Evolutionary conservation across 2,329 filamentous ascomycete species (phyloP), one percentile per base, ranked within the genome.

Genomic region (Cercospora sojina): DNA sequence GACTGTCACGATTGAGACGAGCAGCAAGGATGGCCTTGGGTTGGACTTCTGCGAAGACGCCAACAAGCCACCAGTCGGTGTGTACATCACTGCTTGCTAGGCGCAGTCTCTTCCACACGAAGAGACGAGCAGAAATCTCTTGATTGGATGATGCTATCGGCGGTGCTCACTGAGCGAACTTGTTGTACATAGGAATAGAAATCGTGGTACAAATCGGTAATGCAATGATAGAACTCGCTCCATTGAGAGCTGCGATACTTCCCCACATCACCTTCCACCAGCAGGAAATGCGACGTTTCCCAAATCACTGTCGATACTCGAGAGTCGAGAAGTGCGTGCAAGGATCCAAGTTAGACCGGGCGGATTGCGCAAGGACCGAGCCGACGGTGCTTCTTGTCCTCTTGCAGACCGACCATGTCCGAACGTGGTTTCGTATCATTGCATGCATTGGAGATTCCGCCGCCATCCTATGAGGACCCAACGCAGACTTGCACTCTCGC

Each of bases 1-100:
- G 13, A 74, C 71, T 8, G 51, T 72, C 49, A 71, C 67, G 20
- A 68, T 72, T 49, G 67, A 72, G 57, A 64, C 74, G 12, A 69
- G 65, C 38, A 64, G 68, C 9, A 58, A 64, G 29, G 66, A 66
- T 27, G 69, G 64, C 2, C 64, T 74, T 38, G 62, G 41, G 16
- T 56, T 76, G 38, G 68, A 75, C 27, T 75, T 71, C 64, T 74
- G 73, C 64, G 66, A 65, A 35, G 59, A 65, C 7, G 47, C 43
- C 35, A 62, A 65, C 49, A 49, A 47, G 13, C 41, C 56, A 20
- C 59, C 64, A 51, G 35, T 61, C 25, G 64, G 64, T 38, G 35
- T 66, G 10, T 66, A 66, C 31, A 59, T 66, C 43, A 66, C 59
- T 5, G 64, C 60, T 25, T 66, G 64, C 41, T 66, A 64, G 56